Evolutionary conservation across 2,329 filamentous ascomycete species (phyloP).

Genomic region (Rhinocladiella similis): DNA sequence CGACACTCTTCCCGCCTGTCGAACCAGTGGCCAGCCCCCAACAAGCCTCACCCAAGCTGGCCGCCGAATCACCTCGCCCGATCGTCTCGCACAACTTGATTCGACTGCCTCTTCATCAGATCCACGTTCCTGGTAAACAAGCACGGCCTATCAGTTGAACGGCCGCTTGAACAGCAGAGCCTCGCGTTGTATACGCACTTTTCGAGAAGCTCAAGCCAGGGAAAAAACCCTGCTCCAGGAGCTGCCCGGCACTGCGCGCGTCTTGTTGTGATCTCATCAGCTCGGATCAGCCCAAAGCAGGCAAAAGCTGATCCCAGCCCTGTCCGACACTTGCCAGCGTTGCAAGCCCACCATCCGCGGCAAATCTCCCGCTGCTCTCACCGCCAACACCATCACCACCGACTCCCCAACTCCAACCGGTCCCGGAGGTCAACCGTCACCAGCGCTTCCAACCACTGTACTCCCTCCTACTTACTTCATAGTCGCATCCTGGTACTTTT

Average conservation of each 20-base stretch:
- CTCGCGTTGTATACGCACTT: constrained; percentile 3
- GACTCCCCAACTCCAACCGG: constrained; percentile 6
- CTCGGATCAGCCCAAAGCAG: constrained; percentile 2
- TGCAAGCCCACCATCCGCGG: constrained; percentile 7
- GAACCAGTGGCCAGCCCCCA: not conserved
- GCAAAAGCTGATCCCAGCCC: constrained; percentile 6
- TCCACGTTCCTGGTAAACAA: constrained; percentile 24
- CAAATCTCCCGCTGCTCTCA: constrained; percentile 16
- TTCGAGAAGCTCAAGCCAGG: not conserved
- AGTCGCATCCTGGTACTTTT: not conserved
- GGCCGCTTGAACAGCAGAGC: constrained; percentile 12
- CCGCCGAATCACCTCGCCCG: constrained; percentile 18
- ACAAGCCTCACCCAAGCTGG: constrained; percentile 9
- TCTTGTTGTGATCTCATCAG: constrained; percentile 20
- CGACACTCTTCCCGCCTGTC: not conserved
- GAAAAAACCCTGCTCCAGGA: not conserved
- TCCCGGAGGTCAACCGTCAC: constrained; percentile 2
- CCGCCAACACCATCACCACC: constrained; percentile 7
- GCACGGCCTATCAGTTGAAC: constrained; percentile 19
- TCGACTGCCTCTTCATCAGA: constrained; percentile 21
- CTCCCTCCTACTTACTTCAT: not conserved
- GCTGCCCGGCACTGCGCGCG: constrained; percentile 1
- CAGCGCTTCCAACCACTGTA: constrained; percentile 3
- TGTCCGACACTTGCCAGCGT: not conserved
- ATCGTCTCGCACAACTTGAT: constrained; percentile 16